Evolutionary conservation across 2,329 filamentous ascomycete genomes (phyloP).

Genomic region (Coniochaeta hoffmannii): DNA sequence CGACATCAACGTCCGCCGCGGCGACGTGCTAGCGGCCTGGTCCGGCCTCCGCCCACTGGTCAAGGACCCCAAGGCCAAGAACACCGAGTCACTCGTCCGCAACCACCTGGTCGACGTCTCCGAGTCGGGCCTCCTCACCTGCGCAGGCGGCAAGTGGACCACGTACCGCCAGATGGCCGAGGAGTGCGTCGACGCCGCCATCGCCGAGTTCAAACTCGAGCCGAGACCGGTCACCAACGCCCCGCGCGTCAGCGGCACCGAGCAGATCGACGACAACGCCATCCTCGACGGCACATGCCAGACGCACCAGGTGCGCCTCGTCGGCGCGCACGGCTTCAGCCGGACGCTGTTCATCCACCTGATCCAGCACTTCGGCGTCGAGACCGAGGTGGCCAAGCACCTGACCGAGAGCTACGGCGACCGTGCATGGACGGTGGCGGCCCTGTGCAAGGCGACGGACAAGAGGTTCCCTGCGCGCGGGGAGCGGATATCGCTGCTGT

Average conservation of each 20-base stretch:
- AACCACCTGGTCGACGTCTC: slow-evolving; percentile 75
- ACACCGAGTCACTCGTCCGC: slow-evolving; percentile 75
- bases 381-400: slow-evolving; percentile 88
- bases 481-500: slow-evolving; percentile 69
- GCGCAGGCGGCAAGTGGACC: slow-evolving; percentile 81
- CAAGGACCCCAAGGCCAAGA: slow-evolving; percentile 71
- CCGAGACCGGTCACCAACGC: slow-evolving; percentile 42
- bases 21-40: slow-evolving; percentile 76
- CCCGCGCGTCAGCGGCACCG: slow-evolving; percentile 61
- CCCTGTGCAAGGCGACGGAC: slow-evolving; percentile 69
- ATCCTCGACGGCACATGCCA: slow-evolving; percentile 65
- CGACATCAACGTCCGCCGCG: slow-evolving; percentile 65
- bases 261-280: slow-evolving; percentile 62
- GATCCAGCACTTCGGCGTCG: slow-evolving; percentile 86
- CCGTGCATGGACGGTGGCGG: slow-evolving; percentile 83
- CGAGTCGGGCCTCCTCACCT: slow-evolving; percentile 67
- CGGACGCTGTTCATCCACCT: slow-evolving; percentile 90
- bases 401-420: slow-evolving; percentile 84
- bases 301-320: slow-evolving; percentile 64
- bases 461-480: slow-evolving; percentile 77
- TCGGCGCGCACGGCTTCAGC: slow-evolving; percentile 77
- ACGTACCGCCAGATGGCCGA: slow-evolving; percentile 87
- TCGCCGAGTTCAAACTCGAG: slow-evolving; percentile 56
- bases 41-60: slow-evolving; percentile 72
- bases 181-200: slow-evolving; percentile 73